Evolutionary conservation across 495 filamentous ascomycete genomes (phyloP).

Genomic region (Hypoxylon trugodes): DNA sequence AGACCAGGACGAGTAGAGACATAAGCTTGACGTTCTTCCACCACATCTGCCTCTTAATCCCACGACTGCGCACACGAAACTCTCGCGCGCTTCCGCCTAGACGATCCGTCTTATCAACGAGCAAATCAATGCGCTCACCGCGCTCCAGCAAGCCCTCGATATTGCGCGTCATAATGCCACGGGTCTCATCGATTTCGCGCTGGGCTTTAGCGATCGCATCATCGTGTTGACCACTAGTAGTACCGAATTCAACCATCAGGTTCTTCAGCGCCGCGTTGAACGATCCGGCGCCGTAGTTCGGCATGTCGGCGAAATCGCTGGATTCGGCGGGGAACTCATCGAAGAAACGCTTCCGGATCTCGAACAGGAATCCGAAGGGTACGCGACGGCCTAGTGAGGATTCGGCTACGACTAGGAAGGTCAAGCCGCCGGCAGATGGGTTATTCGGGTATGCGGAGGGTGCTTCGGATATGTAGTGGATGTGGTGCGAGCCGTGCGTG

Average conservation of each 20-base stretch:
- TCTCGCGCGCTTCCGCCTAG: slow-evolving; percentile 86
- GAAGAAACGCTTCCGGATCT: slow-evolving; percentile 89
- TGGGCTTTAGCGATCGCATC: slow-evolving; percentile 87
- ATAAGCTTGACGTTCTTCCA: slow-evolving; percentile 99
- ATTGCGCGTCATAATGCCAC: slow-evolving; percentile 98
- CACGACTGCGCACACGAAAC: slow-evolving; percentile 84
- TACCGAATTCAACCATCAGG: slow-evolving; percentile 87
- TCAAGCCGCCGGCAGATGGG: slow-evolving; percentile 76
- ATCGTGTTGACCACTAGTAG: slow-evolving; percentile 72
- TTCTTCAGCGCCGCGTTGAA: slow-evolving; percentile 82
- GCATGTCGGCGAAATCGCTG: slow-evolving; percentile 78
- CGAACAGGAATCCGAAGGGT: slow-evolving; percentile 90
- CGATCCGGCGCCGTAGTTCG: slow-evolving; percentile 86
- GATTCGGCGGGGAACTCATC: slow-evolving; percentile 70
- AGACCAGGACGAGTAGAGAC: slow-evolving; percentile 81
- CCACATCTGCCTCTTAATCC: slow-evolving; percentile 94
- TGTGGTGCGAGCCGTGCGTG: slow-evolving; percentile 87
- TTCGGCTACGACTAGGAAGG: slow-evolving; percentile 84
- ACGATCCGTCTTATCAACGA: slow-evolving; percentile 97
- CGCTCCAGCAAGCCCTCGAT: slow-evolving; percentile 95
- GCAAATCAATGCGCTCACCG: slow-evolving; percentile 91
- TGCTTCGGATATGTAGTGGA: slow-evolving; percentile 93
- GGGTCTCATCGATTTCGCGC: slow-evolving; percentile 89
- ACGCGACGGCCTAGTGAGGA: slow-evolving; percentile 82
- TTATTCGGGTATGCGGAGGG: slow-evolving; percentile 66